phyloP scores from a whole-genome alignment of 1,284 basidiomycete genomes.

The Irpex sp. region DNA sequence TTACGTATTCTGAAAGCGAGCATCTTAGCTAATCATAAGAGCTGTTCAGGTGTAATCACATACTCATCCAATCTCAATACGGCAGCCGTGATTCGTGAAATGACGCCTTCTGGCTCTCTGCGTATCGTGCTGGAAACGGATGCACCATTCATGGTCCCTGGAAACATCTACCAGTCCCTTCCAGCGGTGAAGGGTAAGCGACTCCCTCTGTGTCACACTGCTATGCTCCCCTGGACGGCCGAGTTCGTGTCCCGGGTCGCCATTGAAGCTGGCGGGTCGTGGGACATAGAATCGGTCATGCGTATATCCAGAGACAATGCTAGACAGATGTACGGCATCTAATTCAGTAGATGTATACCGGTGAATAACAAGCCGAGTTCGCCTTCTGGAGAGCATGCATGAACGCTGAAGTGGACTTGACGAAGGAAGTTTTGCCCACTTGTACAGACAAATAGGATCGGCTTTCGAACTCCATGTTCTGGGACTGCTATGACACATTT shows the following conservation, averaged over 20 bases:
- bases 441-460: too few species aligned
- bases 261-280: slow-evolving; percentile 33
- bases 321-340: slow-evolving; percentile 58
- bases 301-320: slow-evolving; percentile 65
- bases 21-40: not conserved
- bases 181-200: slow-evolving; percentile 48
- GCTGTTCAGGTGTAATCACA: slow-evolving; percentile 65
- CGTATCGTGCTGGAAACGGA: slow-evolving; percentile 80
- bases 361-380: not conserved
- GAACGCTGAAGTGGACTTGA: not conserved
- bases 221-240: slow-evolving; percentile 82
- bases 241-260: slow-evolving; percentile 60
- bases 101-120: slow-evolving; percentile 33
- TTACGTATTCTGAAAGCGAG: not conserved
- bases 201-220: slow-evolving; percentile 70
- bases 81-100: slow-evolving; percentile 49
- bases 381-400: not conserved
- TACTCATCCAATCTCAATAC: slow-evolving; percentile 72
- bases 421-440: too few species aligned
- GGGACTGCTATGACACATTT: too few species aligned
- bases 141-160: slow-evolving; percentile 79
- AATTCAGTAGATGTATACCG: slow-evolving; percentile 1
- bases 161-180: slow-evolving; percentile 61
- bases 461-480: too few species aligned
- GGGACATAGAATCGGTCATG: slow-evolving; percentile 59